These are phyloP conservation scores for Epichloe amarillans DNA, from an alignment of 2,329 filamentous ascomycete genomes.

Conservation along the genomic window DNA sequence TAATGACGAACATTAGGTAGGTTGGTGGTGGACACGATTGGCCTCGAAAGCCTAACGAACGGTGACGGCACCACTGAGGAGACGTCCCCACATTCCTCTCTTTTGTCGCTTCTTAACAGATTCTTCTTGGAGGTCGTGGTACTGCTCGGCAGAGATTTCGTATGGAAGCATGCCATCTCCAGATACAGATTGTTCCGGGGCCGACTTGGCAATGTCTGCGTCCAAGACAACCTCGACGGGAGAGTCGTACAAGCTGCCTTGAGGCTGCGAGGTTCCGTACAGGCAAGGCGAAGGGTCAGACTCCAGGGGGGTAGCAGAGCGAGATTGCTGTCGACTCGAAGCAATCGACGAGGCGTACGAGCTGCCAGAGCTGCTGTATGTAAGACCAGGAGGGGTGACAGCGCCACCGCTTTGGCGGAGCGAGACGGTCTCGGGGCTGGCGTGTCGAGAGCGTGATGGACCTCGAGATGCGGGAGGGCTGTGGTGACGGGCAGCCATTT, in stretches of 20 bases:
- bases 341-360: slow-evolving; percentile 35
- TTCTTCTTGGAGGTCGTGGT: slow-evolving; percentile 35
- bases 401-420: slow-evolving; percentile 22
- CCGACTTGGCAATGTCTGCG: slow-evolving; percentile 24
- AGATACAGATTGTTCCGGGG: slow-evolving; percentile 10
- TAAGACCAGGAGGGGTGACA: slow-evolving; percentile 33
- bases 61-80: slow-evolving; percentile 33
- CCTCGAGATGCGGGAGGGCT: slow-evolving; percentile 34
- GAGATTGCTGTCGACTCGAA: slow-evolving; percentile 34
- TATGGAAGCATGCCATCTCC: slow-evolving; percentile 34
- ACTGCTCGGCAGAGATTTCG: slow-evolving; percentile 40
- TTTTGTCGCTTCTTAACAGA: slow-evolving; percentile 35
- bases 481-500: slow-evolving; percentile 26
- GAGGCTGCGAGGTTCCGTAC: slow-evolving; percentile 15
- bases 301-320: slow-evolving; percentile 41
- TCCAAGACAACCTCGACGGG: slow-evolving; percentile 33
- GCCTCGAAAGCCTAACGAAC: slow-evolving; percentile 17
- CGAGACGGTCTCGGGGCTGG: slow-evolving; percentile 28
- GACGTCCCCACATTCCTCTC: slow-evolving; percentile 39
- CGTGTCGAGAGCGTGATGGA: slow-evolving; percentile 27
- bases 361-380: slow-evolving; percentile 34
- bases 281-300: slow-evolving; percentile 31
- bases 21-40: no score
- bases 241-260: slow-evolving; percentile 34
- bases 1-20: neutral